These are phyloP conservation scores for Apiotrichum porosum DNA, from an alignment of 1,284 basidiomycete species.

Conservation along the genomic window DNA sequence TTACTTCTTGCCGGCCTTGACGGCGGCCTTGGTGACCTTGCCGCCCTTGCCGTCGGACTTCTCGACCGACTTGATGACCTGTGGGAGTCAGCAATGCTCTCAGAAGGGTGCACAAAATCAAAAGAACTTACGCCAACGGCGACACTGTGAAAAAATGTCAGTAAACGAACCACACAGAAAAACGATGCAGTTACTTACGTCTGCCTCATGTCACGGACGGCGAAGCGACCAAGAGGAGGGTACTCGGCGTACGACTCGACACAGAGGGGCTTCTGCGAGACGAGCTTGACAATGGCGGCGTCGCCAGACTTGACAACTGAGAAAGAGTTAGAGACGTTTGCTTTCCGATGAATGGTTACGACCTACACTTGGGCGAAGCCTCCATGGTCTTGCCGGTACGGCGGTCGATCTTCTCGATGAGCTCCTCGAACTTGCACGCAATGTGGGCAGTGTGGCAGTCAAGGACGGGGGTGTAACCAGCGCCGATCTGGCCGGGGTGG, in stretches of 20 bases:
- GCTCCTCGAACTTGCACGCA: conserved; percentile 98
- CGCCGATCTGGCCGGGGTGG: conserved; percentile 99
- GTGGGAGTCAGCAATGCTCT: no score
- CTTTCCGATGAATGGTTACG: no score
- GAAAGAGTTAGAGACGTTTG: no score
- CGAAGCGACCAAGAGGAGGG: conserved; percentile 96
- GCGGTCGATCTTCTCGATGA: conserved; percentile 98
- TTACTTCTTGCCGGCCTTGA: conserved; percentile 63
- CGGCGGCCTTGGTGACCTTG: conserved; percentile 77
- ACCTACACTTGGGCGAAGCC: conserved; percentile 82
- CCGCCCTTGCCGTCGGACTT: conserved; percentile 67
- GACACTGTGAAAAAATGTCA: no score
- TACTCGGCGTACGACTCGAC: conserved; percentile 97
- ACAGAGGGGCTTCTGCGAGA: conserved; percentile 58
- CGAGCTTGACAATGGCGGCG: conserved; percentile 91
- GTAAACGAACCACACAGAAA: no score
- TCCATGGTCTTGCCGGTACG: conserved; percentile 68
- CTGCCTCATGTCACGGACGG: conserved; percentile 85
- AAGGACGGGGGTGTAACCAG: conserved; percentile 77
- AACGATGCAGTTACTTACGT: no score
- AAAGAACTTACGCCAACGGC: conserved; percentile 95
- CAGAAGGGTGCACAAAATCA: no score
- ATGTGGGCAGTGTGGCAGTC: conserved; percentile 99
- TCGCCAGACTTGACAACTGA: conserved; percentile 96
- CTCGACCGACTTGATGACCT: conserved; percentile 93